Evolutionary conservation across 495 filamentous ascomycete species (phyloP), one percentile per base, ranked within the genome.

Genomic region (Cairneyella variabilis): DNA sequence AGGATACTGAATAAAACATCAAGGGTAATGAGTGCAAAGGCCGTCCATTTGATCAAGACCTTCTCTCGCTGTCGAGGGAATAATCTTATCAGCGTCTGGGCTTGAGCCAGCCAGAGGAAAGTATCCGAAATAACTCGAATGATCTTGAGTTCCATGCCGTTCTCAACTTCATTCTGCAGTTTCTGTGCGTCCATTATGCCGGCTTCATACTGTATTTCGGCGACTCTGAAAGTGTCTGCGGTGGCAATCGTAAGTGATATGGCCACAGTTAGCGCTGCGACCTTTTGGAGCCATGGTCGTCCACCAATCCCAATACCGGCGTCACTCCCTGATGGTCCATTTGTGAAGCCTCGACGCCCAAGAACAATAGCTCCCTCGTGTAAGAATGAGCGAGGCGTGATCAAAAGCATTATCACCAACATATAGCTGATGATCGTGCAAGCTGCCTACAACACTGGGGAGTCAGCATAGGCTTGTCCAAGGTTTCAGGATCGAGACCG

Each of bases 61-160:
- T 97, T 97, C 66, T 98, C 93, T 57, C 95, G 90, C 62, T 97
- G 91, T 22, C 93, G 87, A 16, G 95, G 95, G 62, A 98, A 98
- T 0, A 98, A 73, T 42, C 93, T 83, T 63, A 98, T 96, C 42
- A 98, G 72, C 0, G 93, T 98, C 66, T 98, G 93, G 0, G 95
- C 91, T 69, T 98, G 93, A 1, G 93, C 93, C 48, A 97, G 82
- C 93, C 93, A 98, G 10, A 98, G 78, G 61, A 96, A 97, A 0
- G 91, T 88, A 65, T 95, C 90, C 3, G 90, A 96, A 45, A 98
- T 88, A 53, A 97, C 81, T 54, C 90, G 85, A 45, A 95, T 90
- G 51, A 95, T 77, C 51, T 89, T 86, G 54, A 97, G 83, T 63
- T 96, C 88, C 54, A 83, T 78, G 14, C 92, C 88, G 45, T 84